phyloP scores from a whole-genome alignment of 257 asterid genomes.

The Scutellaria barbata region DNA sequence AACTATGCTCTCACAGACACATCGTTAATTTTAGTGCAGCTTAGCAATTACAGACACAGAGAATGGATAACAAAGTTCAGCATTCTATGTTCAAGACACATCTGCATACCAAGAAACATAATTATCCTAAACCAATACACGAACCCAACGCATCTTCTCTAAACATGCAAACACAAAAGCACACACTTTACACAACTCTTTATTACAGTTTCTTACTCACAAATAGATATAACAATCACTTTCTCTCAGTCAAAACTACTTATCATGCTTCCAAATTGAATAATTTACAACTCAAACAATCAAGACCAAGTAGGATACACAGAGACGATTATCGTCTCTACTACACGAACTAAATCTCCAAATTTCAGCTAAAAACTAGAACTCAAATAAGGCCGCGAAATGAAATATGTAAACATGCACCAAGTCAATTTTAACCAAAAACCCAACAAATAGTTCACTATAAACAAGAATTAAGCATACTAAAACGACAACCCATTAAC shows the following conservation, averaged over 20 bases:
- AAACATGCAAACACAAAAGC: not conserved
- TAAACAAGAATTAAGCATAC: slow-evolving; percentile 7
- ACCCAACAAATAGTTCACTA: slow-evolving; percentile 13
- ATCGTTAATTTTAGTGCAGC: not conserved
- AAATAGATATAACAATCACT: not conserved
- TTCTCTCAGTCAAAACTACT: not conserved
- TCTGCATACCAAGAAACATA: too few species aligned
- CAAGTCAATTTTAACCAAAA: not conserved
- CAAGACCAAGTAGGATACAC: not conserved
- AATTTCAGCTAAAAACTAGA: not conserved
- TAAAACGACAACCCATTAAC: slow-evolving; percentile 25
- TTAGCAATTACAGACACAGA: not conserved
- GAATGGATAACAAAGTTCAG: not conserved
- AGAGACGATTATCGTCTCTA: slow-evolving; percentile 3
- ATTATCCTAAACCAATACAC: not conserved
- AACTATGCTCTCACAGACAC: not conserved
- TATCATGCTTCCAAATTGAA: not conserved
- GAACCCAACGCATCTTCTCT: not conserved
- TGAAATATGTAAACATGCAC: not conserved
- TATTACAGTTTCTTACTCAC: not conserved
- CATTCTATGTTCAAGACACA: not conserved
- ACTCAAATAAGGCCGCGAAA: not conserved
- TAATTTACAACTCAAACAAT: not conserved
- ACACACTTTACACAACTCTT: not conserved
- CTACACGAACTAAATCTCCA: slow-evolving; percentile 12